Conservation (phyloP, 129 eudicot genomes). For the Calendula officinalis region DNA sequence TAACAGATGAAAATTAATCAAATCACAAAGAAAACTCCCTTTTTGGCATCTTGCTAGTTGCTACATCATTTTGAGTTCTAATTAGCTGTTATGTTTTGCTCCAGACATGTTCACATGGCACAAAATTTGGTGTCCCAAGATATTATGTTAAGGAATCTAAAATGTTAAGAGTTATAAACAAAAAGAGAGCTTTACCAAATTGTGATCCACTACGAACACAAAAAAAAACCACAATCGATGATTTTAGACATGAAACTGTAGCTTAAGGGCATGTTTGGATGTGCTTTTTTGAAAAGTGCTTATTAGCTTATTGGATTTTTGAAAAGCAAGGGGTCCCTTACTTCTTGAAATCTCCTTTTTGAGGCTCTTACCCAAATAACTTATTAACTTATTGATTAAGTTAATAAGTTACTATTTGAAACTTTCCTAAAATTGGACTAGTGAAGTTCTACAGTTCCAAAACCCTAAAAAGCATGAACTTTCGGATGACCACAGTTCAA, state of each 20-base stretch:
- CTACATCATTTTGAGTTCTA: slow-evolving; percentile 4
- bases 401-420: no score
- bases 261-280: no score
- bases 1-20: background rate
- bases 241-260: background rate
- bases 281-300: no score
- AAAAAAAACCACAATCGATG: background rate
- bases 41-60: slow-evolving; percentile 12
- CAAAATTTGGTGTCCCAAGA: slow-evolving; percentile 14
- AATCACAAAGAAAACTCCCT: background rate
- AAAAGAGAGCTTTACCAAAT: slow-evolving; percentile 9
- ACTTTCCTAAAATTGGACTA: background rate
- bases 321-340: no score
- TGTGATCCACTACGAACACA: slow-evolving; percentile 12
- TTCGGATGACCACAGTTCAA: background rate
- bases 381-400: no score
- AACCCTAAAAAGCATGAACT: slow-evolving; percentile 30
- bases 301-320: no score
- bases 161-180: slow-evolving; percentile 1
- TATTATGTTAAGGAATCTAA: slow-evolving; percentile 1
- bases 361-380: no score
- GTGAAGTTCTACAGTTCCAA: slow-evolving; percentile 8
- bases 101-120: slow-evolving; percentile 12
- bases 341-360: no score
- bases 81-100: background rate